Evolutionary conservation across 2,329 filamentous ascomycete species (phyloP), one percentile per base, ranked within the genome.

Genomic region (Elsinoe arachidis): DNA sequence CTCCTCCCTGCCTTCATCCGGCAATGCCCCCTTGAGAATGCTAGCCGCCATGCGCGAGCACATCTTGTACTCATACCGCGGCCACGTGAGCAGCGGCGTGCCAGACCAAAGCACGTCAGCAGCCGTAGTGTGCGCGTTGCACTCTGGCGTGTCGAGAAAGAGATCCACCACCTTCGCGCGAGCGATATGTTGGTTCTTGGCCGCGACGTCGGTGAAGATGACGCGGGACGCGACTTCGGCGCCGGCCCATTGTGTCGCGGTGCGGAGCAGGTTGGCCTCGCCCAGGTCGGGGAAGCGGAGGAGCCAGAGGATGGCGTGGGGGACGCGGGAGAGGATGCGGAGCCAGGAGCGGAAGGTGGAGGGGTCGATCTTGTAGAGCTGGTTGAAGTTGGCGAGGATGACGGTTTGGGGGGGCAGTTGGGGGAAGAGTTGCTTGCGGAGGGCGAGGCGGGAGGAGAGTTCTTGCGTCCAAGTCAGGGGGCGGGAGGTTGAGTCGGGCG

Each of bases 321-420:
- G 91, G 14, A 92, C 84, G 59, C 81, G 82, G 35, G 88, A 81
- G 17, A 99, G 80, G 62, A 99, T 96, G 57, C 93, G 88, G 26
- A 99, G 77, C 91, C 93, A 99, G 41, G 88, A 90, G 54, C 93
- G 87, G 74, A 97, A 97, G 6, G 90, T 96, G 2, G 90, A 95
- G 1, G 93, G 93, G 64, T 99, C 93, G 72, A 99, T 97, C 90
- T 99, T 99, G 76, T 99, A 99, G 33, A 99, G 78, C 71, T 99
- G 93, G 68, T 99, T 99, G 74, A 99, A 99, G 72, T 99, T 99
- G 5, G 90, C 93, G 59, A 99, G 80, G 65, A 99, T 96, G 65
- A 99, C 84, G 17, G 84, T 81, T 68, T 96, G 86, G 65, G 97
- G 87, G 2, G 83, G 76, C 11, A 99, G 76, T 15, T 81, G 78